These are phyloP conservation scores for Cicer arietinum DNA, from an alignment of 306 rosid genomes.

Conservation along the genomic window DNA sequence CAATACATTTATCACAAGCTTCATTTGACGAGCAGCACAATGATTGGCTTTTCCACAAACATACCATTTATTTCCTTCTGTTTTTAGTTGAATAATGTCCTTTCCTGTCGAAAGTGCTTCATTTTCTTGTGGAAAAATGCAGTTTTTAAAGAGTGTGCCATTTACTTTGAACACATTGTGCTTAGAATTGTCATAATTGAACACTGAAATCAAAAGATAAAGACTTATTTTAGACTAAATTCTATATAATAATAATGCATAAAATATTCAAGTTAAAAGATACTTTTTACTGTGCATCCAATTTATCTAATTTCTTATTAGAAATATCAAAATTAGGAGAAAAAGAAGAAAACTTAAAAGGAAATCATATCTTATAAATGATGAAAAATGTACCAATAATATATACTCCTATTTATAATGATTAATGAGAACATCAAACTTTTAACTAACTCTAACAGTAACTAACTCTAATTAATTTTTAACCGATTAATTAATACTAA, in stretches of 20 bases:
- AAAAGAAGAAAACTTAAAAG: too few relatives aligned
- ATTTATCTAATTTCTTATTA: too few relatives aligned
- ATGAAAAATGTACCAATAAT: too few relatives aligned
- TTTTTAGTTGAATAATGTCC: constrained; percentile 18
- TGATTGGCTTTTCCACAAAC: constrained; percentile 31
- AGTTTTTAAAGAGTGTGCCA: constrained; percentile 15
- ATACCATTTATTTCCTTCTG: constrained; percentile 49
- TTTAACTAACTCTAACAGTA: too few relatives aligned
- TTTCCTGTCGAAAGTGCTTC: not conserved
- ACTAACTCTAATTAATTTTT: too few relatives aligned
- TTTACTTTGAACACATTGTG: constrained; percentile 49
- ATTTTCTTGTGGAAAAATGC: constrained; percentile 24
- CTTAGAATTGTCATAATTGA: constrained; percentile 25
- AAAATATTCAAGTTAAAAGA: too few relatives aligned
- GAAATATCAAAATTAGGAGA: too few relatives aligned
- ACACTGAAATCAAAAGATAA: constrained; percentile 17
- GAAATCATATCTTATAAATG: too few relatives aligned
- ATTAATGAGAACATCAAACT: too few relatives aligned
- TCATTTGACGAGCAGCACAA: constrained; percentile 42
- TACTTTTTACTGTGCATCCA: too few relatives aligned
- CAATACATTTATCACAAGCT: constrained; percentile 38
- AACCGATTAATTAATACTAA: too few relatives aligned
- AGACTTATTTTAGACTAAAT: not conserved
- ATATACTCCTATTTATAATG: too few relatives aligned
- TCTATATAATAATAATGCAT: not conserved